phyloP scores from a whole-genome alignment of 2,329 filamentous ascomycete species.

The Knufia petricola region DNA sequence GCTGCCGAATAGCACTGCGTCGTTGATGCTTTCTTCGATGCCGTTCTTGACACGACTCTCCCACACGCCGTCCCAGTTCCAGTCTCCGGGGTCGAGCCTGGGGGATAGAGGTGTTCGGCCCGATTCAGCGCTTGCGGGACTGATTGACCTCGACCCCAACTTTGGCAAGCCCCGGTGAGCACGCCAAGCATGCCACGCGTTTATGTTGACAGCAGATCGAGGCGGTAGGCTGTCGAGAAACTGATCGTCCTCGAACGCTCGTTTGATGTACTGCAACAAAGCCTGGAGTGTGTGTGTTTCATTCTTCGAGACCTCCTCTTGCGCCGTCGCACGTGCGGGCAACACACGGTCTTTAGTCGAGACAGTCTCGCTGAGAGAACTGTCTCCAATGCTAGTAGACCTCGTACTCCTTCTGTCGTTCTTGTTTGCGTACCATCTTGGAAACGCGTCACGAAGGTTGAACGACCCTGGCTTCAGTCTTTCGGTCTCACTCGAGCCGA shows the following conservation, averaged over 20 bases:
- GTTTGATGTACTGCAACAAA: conserved; percentile 57
- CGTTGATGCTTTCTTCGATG: conserved; percentile 66
- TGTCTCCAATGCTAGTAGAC: conserved; percentile 26
- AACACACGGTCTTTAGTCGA: conserved; percentile 18
- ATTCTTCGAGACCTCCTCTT: background rate
- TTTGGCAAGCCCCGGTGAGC: conserved; percentile 50
- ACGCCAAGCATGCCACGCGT: conserved; percentile 90
- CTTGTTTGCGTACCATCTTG: conserved; percentile 69
- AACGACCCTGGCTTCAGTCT: conserved; percentile 80
- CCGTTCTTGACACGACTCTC: conserved; percentile 76
- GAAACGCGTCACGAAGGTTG: conserved; percentile 82
- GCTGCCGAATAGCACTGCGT: conserved; percentile 64
- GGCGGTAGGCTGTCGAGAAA: conserved; percentile 72
- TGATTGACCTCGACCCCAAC: conserved; percentile 6
- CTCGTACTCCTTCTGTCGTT: conserved; percentile 29
- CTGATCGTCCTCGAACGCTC: conserved; percentile 66
- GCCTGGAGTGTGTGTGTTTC: background rate
- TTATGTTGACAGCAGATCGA: conserved; percentile 75
- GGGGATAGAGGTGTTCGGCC: conserved; percentile 9
- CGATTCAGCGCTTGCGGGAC: conserved; percentile 14
- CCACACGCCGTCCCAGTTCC: conserved; percentile 99
- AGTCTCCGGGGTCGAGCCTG: conserved; percentile 58
- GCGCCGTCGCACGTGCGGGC: background rate
- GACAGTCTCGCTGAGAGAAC: conserved; percentile 33
- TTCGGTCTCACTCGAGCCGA: conserved; percentile 75